A percentile compares a stretch with the other conserved stretches of the same genome.
Evolutionary conservation across 345 rosid species (phyloP).

Genomic region (Boechera retrofracta): DNA sequence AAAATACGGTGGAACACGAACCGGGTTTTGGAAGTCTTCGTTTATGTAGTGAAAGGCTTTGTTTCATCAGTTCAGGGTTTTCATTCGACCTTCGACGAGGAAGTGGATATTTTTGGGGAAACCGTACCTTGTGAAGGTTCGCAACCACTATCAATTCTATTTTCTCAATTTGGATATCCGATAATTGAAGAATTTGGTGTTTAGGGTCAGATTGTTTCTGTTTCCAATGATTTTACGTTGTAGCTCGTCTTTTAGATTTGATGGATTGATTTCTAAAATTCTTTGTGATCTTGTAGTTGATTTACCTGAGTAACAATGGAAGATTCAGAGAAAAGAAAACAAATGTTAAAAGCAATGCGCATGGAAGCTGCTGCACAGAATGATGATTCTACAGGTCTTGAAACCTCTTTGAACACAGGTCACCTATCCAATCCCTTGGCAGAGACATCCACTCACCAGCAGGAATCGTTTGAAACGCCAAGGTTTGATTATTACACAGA

Average conservation of each 20-base stretch:
- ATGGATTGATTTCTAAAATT: slow-evolving; percentile 5
- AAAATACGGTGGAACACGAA: background rate
- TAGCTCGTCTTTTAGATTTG: background rate
- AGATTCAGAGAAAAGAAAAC: slow-evolving; percentile 77
- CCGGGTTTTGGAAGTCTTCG: slow-evolving; percentile 13
- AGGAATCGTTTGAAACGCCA: slow-evolving; percentile 44
- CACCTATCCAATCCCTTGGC: slow-evolving; percentile 72
- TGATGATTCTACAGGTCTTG: slow-evolving; percentile 45
- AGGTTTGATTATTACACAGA: slow-evolving; percentile 84
- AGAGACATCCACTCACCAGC: slow-evolving; percentile 50
- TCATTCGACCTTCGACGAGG: slow-evolving; percentile 22
- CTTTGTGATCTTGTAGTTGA: slow-evolving; percentile 14
- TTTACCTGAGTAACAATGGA: slow-evolving; percentile 54
- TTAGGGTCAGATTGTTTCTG: background rate
- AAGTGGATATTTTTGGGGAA: background rate
- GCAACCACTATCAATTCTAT: background rate
- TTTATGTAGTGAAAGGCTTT: background rate
- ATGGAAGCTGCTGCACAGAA: slow-evolving; percentile 61
- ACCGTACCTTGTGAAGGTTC: background rate
- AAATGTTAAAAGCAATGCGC: slow-evolving; percentile 77
- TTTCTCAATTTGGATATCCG: background rate
- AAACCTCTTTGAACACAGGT: slow-evolving; percentile 43
- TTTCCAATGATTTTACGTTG: background rate
- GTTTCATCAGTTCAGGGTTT: background rate
- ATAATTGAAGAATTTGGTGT: slow-evolving; percentile 1